A percentile compares a stretch with the other conserved stretches of the same genome.
These are phyloP conservation scores for Cryptosporidium sp. DNA, from an alignment of 169 alveolate species.

Conservation along the genomic window DNA sequence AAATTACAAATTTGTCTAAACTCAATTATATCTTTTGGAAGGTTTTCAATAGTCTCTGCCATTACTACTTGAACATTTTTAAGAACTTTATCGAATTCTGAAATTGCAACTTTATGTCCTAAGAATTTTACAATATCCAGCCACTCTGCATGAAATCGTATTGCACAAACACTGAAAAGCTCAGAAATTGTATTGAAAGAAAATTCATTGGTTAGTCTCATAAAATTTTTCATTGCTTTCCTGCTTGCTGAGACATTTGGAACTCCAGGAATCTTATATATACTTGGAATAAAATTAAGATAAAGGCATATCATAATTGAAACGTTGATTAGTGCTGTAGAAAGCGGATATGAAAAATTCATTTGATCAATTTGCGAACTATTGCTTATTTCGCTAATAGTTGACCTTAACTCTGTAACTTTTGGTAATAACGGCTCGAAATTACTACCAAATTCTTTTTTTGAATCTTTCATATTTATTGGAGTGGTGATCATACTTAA, in stretches of 20 bases:
- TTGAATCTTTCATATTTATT: neutral
- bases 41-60: conserved; percentile 49
- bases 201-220: conserved; percentile 30
- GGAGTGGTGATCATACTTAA: conserved; percentile 14
- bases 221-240: conserved; percentile 48
- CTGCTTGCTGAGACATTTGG: conserved; percentile 30
- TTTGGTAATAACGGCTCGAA: conserved; percentile 30
- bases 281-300: conserved; percentile 40
- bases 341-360: conserved; percentile 56
- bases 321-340: conserved; percentile 47
- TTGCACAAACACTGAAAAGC: conserved; percentile 71
- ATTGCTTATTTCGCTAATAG: conserved; percentile 19
- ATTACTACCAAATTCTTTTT: neutral
- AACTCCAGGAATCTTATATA: conserved; percentile 66
- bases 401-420: conserved; percentile 38
- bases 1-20: conserved; percentile 57
- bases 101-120: conserved; percentile 32
- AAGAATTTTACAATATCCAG: conserved; percentile 37
- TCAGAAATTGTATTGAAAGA: conserved; percentile 43
- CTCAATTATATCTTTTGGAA: conserved; percentile 56
- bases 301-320: conserved; percentile 63
- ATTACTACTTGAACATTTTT: conserved; percentile 56
- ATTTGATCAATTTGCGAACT: neutral
- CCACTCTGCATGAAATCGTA: conserved; percentile 72
- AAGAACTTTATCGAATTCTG: conserved; percentile 60